Base-by-base conservation (phyloP, 163 green algal genomes). In the Chloromonas sp. region DNA sequence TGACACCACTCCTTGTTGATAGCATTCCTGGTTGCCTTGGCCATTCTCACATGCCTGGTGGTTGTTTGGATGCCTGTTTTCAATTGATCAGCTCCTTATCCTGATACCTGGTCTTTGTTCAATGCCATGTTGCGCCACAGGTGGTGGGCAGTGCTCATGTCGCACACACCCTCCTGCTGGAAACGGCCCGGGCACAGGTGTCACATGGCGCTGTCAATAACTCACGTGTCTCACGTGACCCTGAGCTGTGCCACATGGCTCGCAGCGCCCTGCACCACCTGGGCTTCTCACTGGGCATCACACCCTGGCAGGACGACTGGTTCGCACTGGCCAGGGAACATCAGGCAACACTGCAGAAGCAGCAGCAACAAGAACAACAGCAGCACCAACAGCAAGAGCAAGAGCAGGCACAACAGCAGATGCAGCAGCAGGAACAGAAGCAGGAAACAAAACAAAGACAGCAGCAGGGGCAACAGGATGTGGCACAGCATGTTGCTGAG, bases 231-330 rank as follows among this genome's bases (percentile, higher is more conserved):
- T 74, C 11, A 5, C 5, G 66, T 5, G 66, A 14, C 36, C 61
- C 74, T 60, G n/a, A 71, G 58, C 80, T 15, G 79, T 60, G 58
- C 71, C 79, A 71, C n/a, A 14, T 71, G 78, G 66, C 57, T 15
- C 85, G 60, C 81, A 84, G 66, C 84, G 84, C 66, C 60, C 84
- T 92, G 81, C 87, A 91, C 66, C 85, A 87, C 82, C 84, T 92
- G 71, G 89, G 87, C 0, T 88, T 88, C 15, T 13, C 11, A 2
- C 71, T 92, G 84, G 89, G 89, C 0, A 79, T 92, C 57, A 61
- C 81, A 61, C 14, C 14, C 0, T 92, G 89, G 89, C 85, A 86
- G 79, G 61, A 79, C 36, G 85, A 90, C 74, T 92, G 66, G 66
- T 11, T 5, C 5, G 66, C 66, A 11, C 66, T 74, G 66, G 66